These are phyloP conservation scores for Apiotrichum akiyoshidainum DNA, from an alignment of 1,284 basidiomycete species.

Conservation along the genomic window DNA sequence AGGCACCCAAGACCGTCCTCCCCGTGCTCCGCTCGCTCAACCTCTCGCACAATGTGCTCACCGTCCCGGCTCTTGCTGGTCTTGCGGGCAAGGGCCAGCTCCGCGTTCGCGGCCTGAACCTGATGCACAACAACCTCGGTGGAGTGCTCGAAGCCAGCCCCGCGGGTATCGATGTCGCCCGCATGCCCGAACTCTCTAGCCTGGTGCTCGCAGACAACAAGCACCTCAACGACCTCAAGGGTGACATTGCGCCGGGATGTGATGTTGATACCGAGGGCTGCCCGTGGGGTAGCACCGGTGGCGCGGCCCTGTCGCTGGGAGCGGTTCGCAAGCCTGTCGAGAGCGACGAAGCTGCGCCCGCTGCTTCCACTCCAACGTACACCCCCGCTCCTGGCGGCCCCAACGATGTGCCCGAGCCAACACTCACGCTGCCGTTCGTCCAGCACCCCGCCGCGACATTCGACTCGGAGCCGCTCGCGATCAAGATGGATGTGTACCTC, in stretches of 20 bases:
- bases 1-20: constrained; percentile 24
- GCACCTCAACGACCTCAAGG: constrained; percentile 25
- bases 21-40: constrained; percentile 37
- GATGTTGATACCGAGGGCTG: constrained; percentile 36
- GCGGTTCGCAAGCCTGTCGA: not conserved
- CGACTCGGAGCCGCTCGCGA: constrained; percentile 40
- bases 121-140: constrained; percentile 33
- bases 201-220: constrained; percentile 32
- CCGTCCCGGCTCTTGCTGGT: constrained; percentile 22
- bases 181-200: constrained; percentile 30
- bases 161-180: constrained; percentile 19
- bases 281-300: constrained; percentile 5
- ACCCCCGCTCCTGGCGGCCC: constrained; percentile 14
- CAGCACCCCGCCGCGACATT: constrained; percentile 44
- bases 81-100: constrained; percentile 18
- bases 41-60: constrained; percentile 37
- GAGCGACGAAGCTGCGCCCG: not conserved
- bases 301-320: not conserved
- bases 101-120: constrained; percentile 31
- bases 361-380: constrained; percentile 1
- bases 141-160: constrained; percentile 27
- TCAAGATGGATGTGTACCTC: constrained; percentile 46
- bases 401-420: constrained; percentile 29
- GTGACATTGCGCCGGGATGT: constrained; percentile 21
- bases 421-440: constrained; percentile 35